phyloP scores from a whole-genome alignment of 2,329 filamentous ascomycete species.

The Botryotinia narcissicola region DNA sequence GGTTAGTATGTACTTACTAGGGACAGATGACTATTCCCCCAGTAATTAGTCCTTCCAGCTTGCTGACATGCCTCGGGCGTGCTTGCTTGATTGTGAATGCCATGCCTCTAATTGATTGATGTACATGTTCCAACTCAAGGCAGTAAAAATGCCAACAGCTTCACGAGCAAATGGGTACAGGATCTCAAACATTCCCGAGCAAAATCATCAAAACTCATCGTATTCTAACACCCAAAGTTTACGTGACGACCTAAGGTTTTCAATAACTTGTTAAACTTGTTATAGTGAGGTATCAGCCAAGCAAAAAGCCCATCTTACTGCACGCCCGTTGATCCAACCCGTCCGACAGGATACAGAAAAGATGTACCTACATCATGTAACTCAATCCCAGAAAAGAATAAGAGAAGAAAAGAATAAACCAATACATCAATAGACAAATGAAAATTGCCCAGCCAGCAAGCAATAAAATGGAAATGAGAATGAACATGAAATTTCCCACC shows the following conservation, averaged over 20 bases:
- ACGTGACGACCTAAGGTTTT: background rate
- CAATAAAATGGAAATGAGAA: background rate
- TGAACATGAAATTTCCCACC: background rate
- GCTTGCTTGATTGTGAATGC: background rate
- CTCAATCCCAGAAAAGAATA: background rate
- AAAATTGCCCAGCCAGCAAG: background rate
- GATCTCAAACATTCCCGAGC: background rate
- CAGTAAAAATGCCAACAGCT: background rate
- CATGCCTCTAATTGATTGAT: background rate
- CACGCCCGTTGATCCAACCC: slow-evolving; percentile 8
- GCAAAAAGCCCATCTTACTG: background rate
- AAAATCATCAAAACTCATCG: background rate
- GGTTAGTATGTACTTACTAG: background rate
- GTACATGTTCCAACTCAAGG: background rate
- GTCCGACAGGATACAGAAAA: background rate
- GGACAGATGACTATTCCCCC: background rate
- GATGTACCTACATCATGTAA: background rate
- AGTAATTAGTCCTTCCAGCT: background rate
- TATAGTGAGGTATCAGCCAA: slow-evolving; percentile 3
- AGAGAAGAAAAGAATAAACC: background rate
- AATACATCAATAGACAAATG: background rate
- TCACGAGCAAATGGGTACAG: background rate
- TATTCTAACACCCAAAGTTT: background rate
- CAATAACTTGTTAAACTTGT: background rate
- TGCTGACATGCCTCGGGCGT: background rate